Evolutionary conservation across 1,284 basidiomycete species (phyloP).

Genomic region (Papiliotrema fonsecae): DNA sequence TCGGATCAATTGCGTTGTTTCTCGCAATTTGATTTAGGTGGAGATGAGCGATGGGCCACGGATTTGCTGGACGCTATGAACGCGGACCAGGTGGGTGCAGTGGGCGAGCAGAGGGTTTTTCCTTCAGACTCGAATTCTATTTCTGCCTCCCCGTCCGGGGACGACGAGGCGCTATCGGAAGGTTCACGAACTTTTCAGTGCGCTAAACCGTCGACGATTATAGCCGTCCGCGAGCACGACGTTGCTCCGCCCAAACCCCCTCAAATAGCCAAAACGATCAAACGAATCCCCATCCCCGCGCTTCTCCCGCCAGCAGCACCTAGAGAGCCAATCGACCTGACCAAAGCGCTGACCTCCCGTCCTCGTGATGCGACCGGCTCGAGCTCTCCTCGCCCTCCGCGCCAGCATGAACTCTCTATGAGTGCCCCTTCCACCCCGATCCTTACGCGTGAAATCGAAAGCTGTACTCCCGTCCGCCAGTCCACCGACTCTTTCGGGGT

Average conservation of each 20-base stretch:
- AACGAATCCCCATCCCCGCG: constrained; percentile 6
- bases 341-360: not conserved
- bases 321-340: not conserved
- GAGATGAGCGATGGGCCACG: constrained; percentile 31
- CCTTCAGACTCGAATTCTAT: not conserved
- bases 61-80: constrained; percentile 17
- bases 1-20: constrained; percentile 38
- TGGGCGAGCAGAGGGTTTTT: not conserved
- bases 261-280: not conserved
- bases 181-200: no score
- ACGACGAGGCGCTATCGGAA: no score
- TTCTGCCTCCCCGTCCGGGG: no score
- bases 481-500: constrained; percentile 25
- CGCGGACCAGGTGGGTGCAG: not conserved
- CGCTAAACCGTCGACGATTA: not conserved
- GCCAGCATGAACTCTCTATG: no score
- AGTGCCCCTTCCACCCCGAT: no score
- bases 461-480: constrained; percentile 13
- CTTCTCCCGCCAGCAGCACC: not conserved
- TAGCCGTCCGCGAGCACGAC: not conserved
- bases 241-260: not conserved
- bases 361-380: not conserved
- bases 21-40: constrained; percentile 17
- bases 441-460: no score
- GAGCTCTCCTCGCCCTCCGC: not conserved